Evolutionary conservation across 768 basidiomycete genomes (phyloP), one percentile per base, ranked within the genome.

Genomic region (Leccinum subgranulosum): DNA sequence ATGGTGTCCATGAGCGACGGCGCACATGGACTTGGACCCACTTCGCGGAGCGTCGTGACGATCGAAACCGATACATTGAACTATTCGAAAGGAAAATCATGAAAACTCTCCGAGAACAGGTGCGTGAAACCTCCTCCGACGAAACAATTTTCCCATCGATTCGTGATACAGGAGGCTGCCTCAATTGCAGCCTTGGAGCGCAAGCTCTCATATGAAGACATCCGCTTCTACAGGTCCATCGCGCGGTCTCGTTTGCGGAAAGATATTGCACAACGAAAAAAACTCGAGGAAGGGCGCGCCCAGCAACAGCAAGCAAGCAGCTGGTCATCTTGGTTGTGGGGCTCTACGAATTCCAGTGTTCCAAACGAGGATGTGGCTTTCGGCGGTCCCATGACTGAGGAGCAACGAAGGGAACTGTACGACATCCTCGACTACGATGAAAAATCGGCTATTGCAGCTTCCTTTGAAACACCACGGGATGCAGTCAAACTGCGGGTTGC

Each of bases 151-250:
- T 51, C 23, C 9, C 12, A 62, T 34, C 36, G 21, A 21, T 29
- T 46, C 29, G 28, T 31, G 36, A 27, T 51, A 49, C 53, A 89
- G 87, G 86, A 88, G 56, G 54, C 72, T 36, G 67, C 72, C 61
- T 74, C 67, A 7, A 75, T 95, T 29, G 81, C 86, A 48, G 76
- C 73, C 1, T 75, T 98, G 55, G 97, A 99, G 71, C 77, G 71
- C 62, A 93, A 92, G 69, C 79, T 98, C 28, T 81, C 86, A 0
- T 98, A 98, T 64, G 93, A 96, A 71, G 97, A 98, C 66, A 87
- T 99, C 51, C 87, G 96, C 4, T 97, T 98, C 74, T 99, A 98
- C 75, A 86, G 97, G 31, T 98, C 94, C 4, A 92, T 98, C 59
- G 92, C 94, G 0, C 86, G 92, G 27, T 93, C 93, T 3, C 85